Conservation (phyloP, 768 basidiomycete species). For the Clathrus columnatus region DNA sequence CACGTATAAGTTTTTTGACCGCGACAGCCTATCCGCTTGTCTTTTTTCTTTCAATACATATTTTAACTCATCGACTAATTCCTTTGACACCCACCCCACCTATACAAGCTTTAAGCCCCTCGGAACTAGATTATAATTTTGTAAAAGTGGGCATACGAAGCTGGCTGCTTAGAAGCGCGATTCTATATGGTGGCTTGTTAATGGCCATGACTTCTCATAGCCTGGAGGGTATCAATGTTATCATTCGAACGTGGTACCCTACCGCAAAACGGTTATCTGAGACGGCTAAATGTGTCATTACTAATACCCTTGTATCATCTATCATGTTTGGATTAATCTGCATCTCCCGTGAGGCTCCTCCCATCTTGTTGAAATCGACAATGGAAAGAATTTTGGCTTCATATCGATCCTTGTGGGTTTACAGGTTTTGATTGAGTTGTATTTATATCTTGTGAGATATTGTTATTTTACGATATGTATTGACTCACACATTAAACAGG, state of each 20-base stretch:
- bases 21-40: constrained; percentile 55
- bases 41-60: constrained; percentile 54
- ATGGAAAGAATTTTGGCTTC: not conserved
- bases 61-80: constrained; percentile 53
- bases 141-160: constrained; percentile 60
- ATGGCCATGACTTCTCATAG: constrained; percentile 49
- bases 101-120: constrained; percentile 54
- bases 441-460: too few species aligned
- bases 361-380: not conserved
- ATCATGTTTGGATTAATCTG: not conserved
- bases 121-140: constrained; percentile 77
- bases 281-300: not conserved
- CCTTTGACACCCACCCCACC: constrained; percentile 40
- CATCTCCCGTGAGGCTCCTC: not conserved
- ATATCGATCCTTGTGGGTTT: not conserved
- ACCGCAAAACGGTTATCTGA: not conserved
- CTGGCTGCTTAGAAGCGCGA: constrained; percentile 56
- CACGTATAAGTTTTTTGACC: constrained; percentile 37
- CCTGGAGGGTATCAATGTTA: constrained; percentile 47
- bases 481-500: too few species aligned
- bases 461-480: too few species aligned
- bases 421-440: too few species aligned
- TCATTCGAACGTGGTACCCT: constrained; percentile 41
- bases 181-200: constrained; percentile 56
- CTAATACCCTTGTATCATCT: not conserved